These are phyloP conservation scores for Starmerella khaoyaiensis DNA, from an alignment of 805 yeast species.

Conservation along the genomic window DNA sequence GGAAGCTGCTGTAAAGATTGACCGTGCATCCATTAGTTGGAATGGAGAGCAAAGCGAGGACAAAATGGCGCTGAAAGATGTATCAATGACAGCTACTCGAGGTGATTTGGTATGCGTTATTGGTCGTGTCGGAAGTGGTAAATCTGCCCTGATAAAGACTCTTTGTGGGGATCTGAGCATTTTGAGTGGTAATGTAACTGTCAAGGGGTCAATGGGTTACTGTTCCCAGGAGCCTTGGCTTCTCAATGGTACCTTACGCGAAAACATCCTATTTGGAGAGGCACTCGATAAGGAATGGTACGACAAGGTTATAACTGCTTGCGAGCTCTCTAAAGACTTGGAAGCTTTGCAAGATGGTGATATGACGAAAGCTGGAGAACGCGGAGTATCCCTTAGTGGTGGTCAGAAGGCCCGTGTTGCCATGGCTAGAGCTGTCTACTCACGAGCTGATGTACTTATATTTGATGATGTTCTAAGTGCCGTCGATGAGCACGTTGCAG, in stretches of 20 bases:
- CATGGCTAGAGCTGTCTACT: slow-evolving; percentile 88
- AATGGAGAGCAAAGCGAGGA: slow-evolving; percentile 42
- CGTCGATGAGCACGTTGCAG: slow-evolving; percentile 94
- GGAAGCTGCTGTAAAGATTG: slow-evolving; percentile 37
- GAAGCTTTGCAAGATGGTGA: slow-evolving; percentile 78
- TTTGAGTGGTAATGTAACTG: slow-evolving; percentile 50
- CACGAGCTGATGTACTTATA: slow-evolving; percentile 82
- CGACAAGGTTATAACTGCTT: slow-evolving; percentile 66
- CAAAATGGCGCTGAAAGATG: slow-evolving; percentile 27
- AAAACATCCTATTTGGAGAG: slow-evolving; percentile 83
- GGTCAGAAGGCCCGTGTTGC: slow-evolving; percentile 96
- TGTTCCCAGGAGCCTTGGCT: slow-evolving; percentile 88
- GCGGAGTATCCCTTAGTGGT: slow-evolving; percentile 91
- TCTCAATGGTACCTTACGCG: slow-evolving; percentile 77
- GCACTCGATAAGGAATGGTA: slow-evolving; percentile 71
- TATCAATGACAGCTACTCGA: slow-evolving; percentile 50
- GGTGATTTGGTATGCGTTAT: slow-evolving; percentile 72
- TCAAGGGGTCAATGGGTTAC: slow-evolving; percentile 65
- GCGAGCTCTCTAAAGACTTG: slow-evolving; percentile 74
- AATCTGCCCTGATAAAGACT: slow-evolving; percentile 63
- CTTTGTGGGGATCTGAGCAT: slow-evolving; percentile 65
- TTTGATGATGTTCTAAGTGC: slow-evolving; percentile 92
- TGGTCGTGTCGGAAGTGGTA: slow-evolving; percentile 78
- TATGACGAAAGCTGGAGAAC: slow-evolving; percentile 86
- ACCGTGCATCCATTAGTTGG: slow-evolving; percentile 32